Base-by-base conservation (phyloP, 2,329 filamentous ascomycete genomes). In the Hymenoscyphus repandus region DNA sequence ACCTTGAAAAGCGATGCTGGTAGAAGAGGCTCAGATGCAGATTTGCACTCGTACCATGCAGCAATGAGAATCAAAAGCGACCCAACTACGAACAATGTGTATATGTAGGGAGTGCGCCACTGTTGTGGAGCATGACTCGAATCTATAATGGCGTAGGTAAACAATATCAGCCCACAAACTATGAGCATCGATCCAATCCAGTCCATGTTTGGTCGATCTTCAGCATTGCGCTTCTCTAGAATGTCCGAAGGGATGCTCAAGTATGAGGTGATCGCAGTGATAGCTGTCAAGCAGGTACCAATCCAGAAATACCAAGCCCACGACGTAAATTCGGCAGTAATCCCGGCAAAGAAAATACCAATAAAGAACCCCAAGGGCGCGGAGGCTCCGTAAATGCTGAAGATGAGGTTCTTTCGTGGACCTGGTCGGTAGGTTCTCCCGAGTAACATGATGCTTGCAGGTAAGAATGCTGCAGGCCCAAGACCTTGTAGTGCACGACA, bases 131-230 rank as follows among this genome's bases (percentile, higher is more conserved):
- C 85, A 64, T 88, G 81, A 0, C 82, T 78, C 6, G 82, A 83
- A 43, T 89, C 83, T 0, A 87, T 90, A 46, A 93, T 78, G 0
- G 87, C 85, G 60, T 84, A 92, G 0, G 90, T 83, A 56, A 89
- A 73, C 22, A 93, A 73, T 1, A 86, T 74, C 11, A 90, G 67
- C 0, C 84, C 87, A 0, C 76, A 74, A 0, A 88, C 74, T 13
- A 85, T 83, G 12, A 83, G 77, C 2, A 67, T 62, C 1, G 78
- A 69, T 0, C 86, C 86, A 50, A 74, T 70, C 78, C 82, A 90
- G 63, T 91, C 87, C 85, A 90, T 90, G 31, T 71, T 70, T 18
- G 78, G 68, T 1, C 67, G 68, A 42, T 58, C 43, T 5, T 45
- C 17, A 12, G 57, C 43, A n/a, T 59, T 55, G 2, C 60, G 56